Base-by-base conservation (phyloP, 768 basidiomycete genomes). In the Serendipita vermifera region DNA sequence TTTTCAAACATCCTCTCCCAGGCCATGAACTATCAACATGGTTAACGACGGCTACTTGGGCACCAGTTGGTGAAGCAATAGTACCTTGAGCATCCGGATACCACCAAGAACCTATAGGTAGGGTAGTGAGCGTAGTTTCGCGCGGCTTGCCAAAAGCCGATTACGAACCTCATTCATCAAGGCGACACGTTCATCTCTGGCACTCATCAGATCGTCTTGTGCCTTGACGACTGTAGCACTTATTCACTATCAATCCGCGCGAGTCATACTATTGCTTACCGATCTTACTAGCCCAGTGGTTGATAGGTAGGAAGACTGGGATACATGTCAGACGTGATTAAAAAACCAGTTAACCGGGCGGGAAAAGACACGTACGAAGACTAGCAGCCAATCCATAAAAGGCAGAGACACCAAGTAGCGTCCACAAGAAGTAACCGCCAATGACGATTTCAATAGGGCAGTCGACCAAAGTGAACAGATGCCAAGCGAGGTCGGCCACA, bases 1-100 rank as follows among this genome's bases (percentile, higher is more conserved):
- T 74, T 73, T 68, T 94, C 91, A 62, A 93, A 93, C 64, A 80
- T 88, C 24, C 91, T 81, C 67, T 96, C 91, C 91, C 82, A 83
- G 14, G 89, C 91, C 89, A 94, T 93, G 69, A 93, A 96, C 82
- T 85, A 55, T 35, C 22, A 20, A 11, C 3, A 7, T 53, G 5
- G 22, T 29, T 17, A 39, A 38, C 41, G 22, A 54, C 17, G 17
- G 26, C 17, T 22, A 36, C 32, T 9, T 40, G 24, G 9, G 24
- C 11, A 20, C 38, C n/a, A 35, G 22, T 55, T 14, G 2, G 59
- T 3, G 57, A 33, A 3, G 48, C 55, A 55, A 57, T 55, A 57
- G 59, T 43, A 70, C 76, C 65, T 94, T 93, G 62, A 93, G 79
- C 88, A 93, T 93, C 29, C 89, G 77, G 57, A 93, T 92, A 11